These are phyloP conservation scores for Pisolithus orientalis DNA, from an alignment of 768 basidiomycete species.

Conservation along the genomic window DNA sequence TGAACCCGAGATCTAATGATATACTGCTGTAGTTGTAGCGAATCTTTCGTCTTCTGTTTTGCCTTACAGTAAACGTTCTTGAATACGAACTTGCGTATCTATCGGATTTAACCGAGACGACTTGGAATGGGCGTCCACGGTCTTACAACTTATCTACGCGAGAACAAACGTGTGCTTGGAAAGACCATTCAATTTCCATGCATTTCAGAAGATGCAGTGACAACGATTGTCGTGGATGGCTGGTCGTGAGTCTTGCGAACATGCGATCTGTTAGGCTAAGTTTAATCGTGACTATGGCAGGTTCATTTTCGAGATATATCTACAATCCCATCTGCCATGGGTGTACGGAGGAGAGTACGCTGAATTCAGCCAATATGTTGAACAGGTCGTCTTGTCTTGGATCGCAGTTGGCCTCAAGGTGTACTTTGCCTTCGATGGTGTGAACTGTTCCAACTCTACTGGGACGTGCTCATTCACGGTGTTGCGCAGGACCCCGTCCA, in stretches of 20 bases:
- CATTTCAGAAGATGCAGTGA: constrained; percentile 11
- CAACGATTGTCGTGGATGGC: constrained; percentile 69
- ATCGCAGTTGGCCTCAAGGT: constrained; percentile 56
- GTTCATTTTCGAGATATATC: constrained; percentile 68
- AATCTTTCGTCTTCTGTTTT: too few relatives aligned
- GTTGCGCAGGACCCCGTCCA: constrained; percentile 54
- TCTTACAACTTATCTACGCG: constrained; percentile 45
- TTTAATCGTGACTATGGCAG: constrained; percentile 31
- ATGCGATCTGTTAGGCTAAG: constrained; percentile 3
- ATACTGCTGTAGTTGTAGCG: too few relatives aligned
- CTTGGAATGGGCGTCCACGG: constrained; percentile 47
- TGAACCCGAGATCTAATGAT: too few relatives aligned
- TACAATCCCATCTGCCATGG: constrained; percentile 63
- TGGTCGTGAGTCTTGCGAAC: constrained; percentile 63
- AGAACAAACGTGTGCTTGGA: constrained; percentile 36
- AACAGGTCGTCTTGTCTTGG: constrained; percentile 58
- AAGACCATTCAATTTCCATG: constrained; percentile 28
- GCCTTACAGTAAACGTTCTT: too few relatives aligned
- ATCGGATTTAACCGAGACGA: neutral
- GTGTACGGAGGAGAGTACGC: constrained; percentile 81
- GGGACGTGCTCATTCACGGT: constrained; percentile 9
- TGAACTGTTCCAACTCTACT: constrained; percentile 14
- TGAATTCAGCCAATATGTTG: constrained; percentile 45
- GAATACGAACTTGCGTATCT: too few relatives aligned
- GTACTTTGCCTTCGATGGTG: constrained; percentile 82